Base-by-base conservation (phyloP, 31 red algal genomes). In the Endocladia muricata region DNA sequence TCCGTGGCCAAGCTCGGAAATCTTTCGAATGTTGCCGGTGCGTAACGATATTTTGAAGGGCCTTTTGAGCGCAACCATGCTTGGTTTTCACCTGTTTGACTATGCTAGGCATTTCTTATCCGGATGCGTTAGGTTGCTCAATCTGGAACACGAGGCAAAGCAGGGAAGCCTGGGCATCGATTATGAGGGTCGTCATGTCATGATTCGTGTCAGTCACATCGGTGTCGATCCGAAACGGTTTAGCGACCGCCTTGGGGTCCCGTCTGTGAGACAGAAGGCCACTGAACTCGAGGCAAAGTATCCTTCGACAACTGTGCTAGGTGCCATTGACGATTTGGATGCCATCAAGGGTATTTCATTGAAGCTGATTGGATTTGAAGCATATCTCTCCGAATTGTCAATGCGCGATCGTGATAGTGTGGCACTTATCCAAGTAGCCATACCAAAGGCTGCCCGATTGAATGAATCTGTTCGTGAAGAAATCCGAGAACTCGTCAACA, bases 21-120 rank as follows among this genome's bases (percentile, higher is more conserved):
- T 92, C 4, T 97, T 92, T 57, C 88, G 94, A 11, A 89, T 82
- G 73, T 49, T 94, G 36, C 89, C 88, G 11, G 76, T 88, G 58
- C 96, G 96, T 1, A 88, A 92, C 49, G 88, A 98, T 35, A 81
- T 98, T n/a, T 73, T 98, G 19, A 78, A 86, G 63, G 96, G 96
- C 4, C 47, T 98, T 55, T 76, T 98, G 1, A 92, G 79, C 37
- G 70, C 92, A 2, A 83, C 91, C 23, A 77, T 94, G 61, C 82
- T 98, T 34, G 96, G 96, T 38, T 98, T 98, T 48, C 96, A 98
- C 74, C 76, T 98, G 3, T 98, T 94, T 54, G 96, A 98, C 55
- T 98, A 98, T 78, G 96, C 96, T n/a, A 73, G 96, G 39, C 96
- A 98, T 78, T 98, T 98, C 52, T 68, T 98, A 36, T 90, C 89